These are phyloP conservation scores for Backusella luteola DNA, from an alignment of 192 early-diverging fungal species.

Conservation along the genomic window DNA sequence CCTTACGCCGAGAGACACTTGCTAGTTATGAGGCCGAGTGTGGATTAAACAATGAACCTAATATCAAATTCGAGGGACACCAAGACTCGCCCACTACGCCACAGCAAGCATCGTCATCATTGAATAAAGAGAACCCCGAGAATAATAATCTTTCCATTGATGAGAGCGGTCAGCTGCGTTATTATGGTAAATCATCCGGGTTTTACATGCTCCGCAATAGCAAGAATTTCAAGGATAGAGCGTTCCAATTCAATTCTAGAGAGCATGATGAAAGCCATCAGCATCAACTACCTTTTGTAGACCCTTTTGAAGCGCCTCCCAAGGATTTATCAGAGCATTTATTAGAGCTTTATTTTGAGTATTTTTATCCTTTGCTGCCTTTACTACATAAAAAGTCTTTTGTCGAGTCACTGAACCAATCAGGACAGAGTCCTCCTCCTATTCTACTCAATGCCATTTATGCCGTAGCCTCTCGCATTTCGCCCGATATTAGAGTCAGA, in stretches of 20 bases:
- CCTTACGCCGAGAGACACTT: slow-evolving; percentile 12
- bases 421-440: slow-evolving; percentile 23
- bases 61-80: neutral
- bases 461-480: slow-evolving; percentile 45
- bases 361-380: slow-evolving; percentile 68
- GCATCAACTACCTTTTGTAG: slow-evolving; percentile 1
- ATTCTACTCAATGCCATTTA: slow-evolving; percentile 52
- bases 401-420: slow-evolving; percentile 27
- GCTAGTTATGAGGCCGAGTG: slow-evolving; percentile 5
- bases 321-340: slow-evolving; percentile 57
- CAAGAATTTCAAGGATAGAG: slow-evolving; percentile 44
- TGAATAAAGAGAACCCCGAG: slow-evolving; percentile 49
- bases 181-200: slow-evolving; percentile 76
- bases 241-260: slow-evolving; percentile 29
- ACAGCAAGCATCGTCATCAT: neutral
- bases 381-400: slow-evolving; percentile 67
- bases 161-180: slow-evolving; percentile 66
- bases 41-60: neutral
- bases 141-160: slow-evolving; percentile 58
- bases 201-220: slow-evolving; percentile 67
- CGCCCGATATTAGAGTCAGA: slow-evolving; percentile 42
- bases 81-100: neutral
- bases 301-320: slow-evolving; percentile 58
- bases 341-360: slow-evolving; percentile 62
- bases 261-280: neutral